Base-by-base conservation (phyloP, 208 protist species). In the Trypanosoma cruzi region DNA sequence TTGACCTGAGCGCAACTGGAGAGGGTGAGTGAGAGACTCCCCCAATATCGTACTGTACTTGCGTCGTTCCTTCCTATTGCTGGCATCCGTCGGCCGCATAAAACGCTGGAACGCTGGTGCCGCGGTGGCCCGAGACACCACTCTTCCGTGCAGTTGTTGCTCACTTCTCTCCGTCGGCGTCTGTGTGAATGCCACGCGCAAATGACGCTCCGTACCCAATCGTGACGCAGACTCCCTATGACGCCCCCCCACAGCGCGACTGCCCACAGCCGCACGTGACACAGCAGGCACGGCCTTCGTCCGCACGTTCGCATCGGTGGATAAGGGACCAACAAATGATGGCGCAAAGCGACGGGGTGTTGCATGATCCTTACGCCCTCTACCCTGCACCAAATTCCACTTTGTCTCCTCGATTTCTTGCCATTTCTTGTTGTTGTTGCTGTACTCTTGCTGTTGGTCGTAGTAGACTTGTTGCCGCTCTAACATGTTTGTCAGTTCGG, bases 401-500 rank as follows among this genome's bases (percentile, higher is more conserved):
- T 53, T 34, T 57, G 5, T 18, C 53, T 57, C 11, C 29, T n/a
- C 29, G 36, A 1, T 36, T 20, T 26, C 14, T 7, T 37, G 22
- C 42, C 4, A 8, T 49, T 32, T 40, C 36, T 64, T 32, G 4
- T 26, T 26, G 16, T 44, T 42, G 10, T 32, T 65, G 42, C 28
- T 37, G 1, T 48, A n/a, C n/a, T n/a, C n/a, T 29, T 49, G 44
- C 11, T 48, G 44, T 46, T 73, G 44, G n/a, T 65, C 36, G 28
- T 73, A 60, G 34, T 60, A 63, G 24, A 63, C 53, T 29, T 63
- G 61, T 70, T 90, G 81, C 2, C 81, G 80, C 66, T 89, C 82
- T 2, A 90, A 40, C 71, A 75, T 80, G 48, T 83, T 82, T 29
- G 71, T 73, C 22, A 90, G 58, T 48, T 85, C 75, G 14, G 64